These are phyloP conservation scores for Fonsecaea multimorphosa DNA, from an alignment of 2,329 filamentous ascomycete genomes.

Conservation along the genomic window DNA sequence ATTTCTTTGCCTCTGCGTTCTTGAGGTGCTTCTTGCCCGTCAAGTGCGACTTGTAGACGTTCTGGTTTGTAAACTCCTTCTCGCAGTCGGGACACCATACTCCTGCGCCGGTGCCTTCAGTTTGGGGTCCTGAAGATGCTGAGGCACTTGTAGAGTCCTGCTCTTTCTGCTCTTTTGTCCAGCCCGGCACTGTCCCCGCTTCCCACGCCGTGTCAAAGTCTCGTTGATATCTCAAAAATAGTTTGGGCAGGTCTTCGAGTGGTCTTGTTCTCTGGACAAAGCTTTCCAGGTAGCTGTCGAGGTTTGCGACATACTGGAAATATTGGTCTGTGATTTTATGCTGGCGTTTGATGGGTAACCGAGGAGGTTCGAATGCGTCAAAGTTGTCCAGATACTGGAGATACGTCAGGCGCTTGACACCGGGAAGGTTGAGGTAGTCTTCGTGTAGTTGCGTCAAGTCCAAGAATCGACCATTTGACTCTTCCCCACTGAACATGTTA, in stretches of 20 bases:
- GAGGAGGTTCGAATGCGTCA: slow-evolving; percentile 79
- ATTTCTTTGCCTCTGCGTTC: slow-evolving; percentile 70
- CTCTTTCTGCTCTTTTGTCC: slow-evolving; percentile 64
- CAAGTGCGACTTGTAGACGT: slow-evolving; percentile 89
- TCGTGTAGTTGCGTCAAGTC: slow-evolving; percentile 86
- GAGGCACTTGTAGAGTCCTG: slow-evolving; percentile 46
- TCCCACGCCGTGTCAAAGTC: slow-evolving; percentile 88
- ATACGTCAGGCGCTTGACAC: slow-evolving; percentile 83
- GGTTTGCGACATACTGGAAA: slow-evolving; percentile 81
- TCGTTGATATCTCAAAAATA: slow-evolving; percentile 75
- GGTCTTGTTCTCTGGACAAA: slow-evolving; percentile 87
- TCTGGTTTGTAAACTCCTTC: slow-evolving; percentile 93
- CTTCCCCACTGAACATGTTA: slow-evolving; percentile 92
- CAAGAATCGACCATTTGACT: slow-evolving; percentile 89
- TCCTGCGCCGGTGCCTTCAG: slow-evolving; percentile 67
- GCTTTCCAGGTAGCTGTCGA: slow-evolving; percentile 82
- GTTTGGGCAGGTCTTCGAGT: slow-evolving; percentile 80
- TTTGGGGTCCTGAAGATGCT: slow-evolving; percentile 48
- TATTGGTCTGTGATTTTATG: slow-evolving; percentile 94
- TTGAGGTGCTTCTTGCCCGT: slow-evolving; percentile 92
- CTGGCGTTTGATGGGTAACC: slow-evolving; percentile 73
- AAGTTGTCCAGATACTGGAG: slow-evolving; percentile 92
- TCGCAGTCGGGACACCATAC: slow-evolving; percentile 91
- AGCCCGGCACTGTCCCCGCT: slow-evolving; percentile 77
- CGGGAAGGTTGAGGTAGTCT: slow-evolving; percentile 85